These are phyloP conservation scores for Artemisia annua DNA, from an alignment of 129 eudicot genomes.

Conservation along the genomic window DNA sequence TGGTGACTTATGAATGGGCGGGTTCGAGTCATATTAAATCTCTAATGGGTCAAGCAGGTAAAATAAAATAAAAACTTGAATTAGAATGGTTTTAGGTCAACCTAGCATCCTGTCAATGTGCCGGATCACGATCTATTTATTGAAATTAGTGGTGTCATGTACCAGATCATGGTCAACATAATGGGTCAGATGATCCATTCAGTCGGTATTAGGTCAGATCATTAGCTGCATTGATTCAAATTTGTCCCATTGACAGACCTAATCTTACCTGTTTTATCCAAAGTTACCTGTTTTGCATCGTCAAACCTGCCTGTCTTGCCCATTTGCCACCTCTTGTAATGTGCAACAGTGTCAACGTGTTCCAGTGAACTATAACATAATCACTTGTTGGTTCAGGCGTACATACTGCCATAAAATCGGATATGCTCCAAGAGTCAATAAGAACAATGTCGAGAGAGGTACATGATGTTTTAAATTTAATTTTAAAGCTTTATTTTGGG, in stretches of 20 bases:
- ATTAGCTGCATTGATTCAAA: neutral
- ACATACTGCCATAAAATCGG: conserved; percentile 81
- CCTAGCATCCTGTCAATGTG: neutral
- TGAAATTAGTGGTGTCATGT: neutral
- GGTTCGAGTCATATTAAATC: neutral
- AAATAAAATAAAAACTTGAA: neutral
- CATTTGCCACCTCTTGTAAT: conserved; percentile 8
- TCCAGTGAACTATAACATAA: neutral
- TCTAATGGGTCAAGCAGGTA: neutral
- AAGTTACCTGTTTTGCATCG: too few species aligned
- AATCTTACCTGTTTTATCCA: too few species aligned
- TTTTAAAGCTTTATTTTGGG: neutral
- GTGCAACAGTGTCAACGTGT: neutral
- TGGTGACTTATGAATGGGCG: neutral
- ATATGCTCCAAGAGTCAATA: conserved; percentile 61
- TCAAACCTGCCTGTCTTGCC: neutral
- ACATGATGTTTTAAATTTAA: conserved; percentile 12
- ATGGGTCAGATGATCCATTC: neutral
- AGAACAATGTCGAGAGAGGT: conserved; percentile 45
- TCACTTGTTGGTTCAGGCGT: conserved; percentile 45
- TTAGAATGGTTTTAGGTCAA: neutral
- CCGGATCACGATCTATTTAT: neutral
- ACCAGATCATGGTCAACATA: neutral
- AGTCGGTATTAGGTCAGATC: neutral
- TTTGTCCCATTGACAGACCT: neutral